Evolutionary conservation across 495 filamentous ascomycete species (phyloP).

Genomic region (Daldinia concentrica): DNA sequence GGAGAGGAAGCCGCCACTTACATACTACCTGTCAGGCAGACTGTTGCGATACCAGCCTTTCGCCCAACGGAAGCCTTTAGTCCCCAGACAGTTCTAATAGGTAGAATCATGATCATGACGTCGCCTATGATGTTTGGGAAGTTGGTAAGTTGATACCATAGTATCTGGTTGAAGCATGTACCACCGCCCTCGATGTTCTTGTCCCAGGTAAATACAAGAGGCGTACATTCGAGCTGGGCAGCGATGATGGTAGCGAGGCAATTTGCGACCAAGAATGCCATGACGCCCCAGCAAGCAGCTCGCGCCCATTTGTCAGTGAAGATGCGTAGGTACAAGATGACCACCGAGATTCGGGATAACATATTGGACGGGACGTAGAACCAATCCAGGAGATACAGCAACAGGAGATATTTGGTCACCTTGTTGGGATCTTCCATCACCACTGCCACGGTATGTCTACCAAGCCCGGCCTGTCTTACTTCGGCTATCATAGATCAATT

Average conservation of each 20-base stretch:
- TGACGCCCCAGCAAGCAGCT: constrained; percentile 19
- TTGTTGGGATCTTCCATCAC: constrained; percentile 26
- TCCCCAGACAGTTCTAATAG: constrained; percentile 47
- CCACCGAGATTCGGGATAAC: constrained; percentile 7
- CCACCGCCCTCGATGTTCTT: constrained; percentile 5
- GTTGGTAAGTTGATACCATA: constrained; percentile 38
- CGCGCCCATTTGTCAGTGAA: constrained; percentile 29
- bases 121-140: constrained; percentile 45
- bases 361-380: constrained; percentile 16
- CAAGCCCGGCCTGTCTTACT: not conserved
- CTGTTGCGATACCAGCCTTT: constrained; percentile 34
- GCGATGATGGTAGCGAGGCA: constrained; percentile 32
- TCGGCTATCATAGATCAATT: not conserved
- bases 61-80: constrained; percentile 40
- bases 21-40: not conserved
- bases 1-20: not conserved
- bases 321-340: constrained; percentile 23
- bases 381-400: constrained; percentile 26
- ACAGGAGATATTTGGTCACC: constrained; percentile 3
- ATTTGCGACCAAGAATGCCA: constrained; percentile 31
- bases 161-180: constrained; percentile 34
- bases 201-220: constrained; percentile 25
- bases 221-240: not conserved
- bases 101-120: constrained; percentile 46
- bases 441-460: not conserved